Conservation (phyloP, 73 alveolate genomes). For the Breviolum minutum region DNA sequence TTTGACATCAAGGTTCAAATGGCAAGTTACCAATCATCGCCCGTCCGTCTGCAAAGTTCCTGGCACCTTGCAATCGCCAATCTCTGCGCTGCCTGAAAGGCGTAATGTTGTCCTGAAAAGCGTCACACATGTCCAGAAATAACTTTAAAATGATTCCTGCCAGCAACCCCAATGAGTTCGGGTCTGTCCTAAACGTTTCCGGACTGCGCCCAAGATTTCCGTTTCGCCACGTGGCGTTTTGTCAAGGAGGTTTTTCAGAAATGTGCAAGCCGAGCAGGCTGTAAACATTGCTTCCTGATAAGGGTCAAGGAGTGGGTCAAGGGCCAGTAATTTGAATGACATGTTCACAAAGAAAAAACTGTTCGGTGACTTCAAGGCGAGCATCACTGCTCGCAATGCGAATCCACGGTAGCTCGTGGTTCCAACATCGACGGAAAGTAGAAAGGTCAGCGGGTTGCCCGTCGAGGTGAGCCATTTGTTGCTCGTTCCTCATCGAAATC, state of each 20-base stretch:
- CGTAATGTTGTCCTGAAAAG: not conserved
- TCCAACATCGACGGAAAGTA: not conserved
- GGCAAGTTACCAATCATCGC: not conserved
- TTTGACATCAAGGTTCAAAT: too few species aligned
- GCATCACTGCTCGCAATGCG: not conserved
- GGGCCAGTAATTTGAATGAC: not conserved
- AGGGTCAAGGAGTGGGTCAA: too few species aligned
- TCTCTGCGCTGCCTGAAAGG: not conserved
- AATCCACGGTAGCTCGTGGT: not conserved
- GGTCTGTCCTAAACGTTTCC: not conserved
- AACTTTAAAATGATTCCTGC: not conserved
- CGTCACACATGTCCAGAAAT: not conserved
- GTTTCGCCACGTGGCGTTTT: not conserved
- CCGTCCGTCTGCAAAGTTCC: not conserved
- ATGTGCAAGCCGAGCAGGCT: not conserved
- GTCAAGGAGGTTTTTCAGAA: not conserved
- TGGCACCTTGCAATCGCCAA: conserved; percentile 1
- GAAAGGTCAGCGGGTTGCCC: not conserved
- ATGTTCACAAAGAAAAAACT: not conserved
- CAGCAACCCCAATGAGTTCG: too few species aligned
- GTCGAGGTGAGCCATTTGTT: not conserved
- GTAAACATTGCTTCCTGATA: not conserved
- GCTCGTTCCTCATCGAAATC: not conserved
- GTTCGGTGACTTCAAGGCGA: not conserved
- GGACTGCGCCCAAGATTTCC: not conserved